Conservation (phyloP, 495 filamentous ascomycete species). For the Hapsidospora chrysogenum region DNA sequence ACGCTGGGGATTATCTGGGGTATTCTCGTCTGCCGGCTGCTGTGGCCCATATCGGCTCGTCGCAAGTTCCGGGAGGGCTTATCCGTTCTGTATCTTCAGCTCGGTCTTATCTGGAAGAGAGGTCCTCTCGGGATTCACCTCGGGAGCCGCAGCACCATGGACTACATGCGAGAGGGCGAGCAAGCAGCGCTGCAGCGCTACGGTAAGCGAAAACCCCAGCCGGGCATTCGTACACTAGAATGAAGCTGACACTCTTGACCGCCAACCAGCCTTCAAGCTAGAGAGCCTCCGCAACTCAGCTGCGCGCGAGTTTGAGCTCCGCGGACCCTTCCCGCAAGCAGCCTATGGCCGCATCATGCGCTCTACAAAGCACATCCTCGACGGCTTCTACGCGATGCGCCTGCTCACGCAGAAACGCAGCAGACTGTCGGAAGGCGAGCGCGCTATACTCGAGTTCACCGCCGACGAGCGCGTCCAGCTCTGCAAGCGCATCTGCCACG, state of each 20-base stretch:
- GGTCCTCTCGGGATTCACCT: conserved; percentile 70
- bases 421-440: conserved; percentile 61
- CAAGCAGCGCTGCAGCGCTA: conserved; percentile 47
- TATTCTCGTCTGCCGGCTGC: conserved; percentile 68
- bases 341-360: conserved; percentile 55
- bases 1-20: conserved; percentile 83
- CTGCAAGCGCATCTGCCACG: conserved; percentile 75
- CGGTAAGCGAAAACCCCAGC: conserved; percentile 7
- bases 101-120: conserved; percentile 94
- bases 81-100: conserved; percentile 72
- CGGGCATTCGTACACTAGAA: neutral
- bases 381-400: conserved; percentile 91
- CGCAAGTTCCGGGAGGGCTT: conserved; percentile 74
- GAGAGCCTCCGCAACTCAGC: conserved; percentile 62
- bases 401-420: conserved; percentile 73
- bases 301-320: conserved; percentile 63
- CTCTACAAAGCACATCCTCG: conserved; percentile 67
- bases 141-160: conserved; percentile 25
- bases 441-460: conserved; percentile 62
- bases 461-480: conserved; percentile 61
- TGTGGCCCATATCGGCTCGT: conserved; percentile 88
- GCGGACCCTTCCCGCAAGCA: conserved; percentile 62
- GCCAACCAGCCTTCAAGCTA: conserved; percentile 31
- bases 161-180: conserved; percentile 72
- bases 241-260: conserved; percentile 17